Percentiles rank a stretch among this genome's conserved stretches.
Conservation (phyloP, 306 rosid species). For the Cicer cuneatum region DNA sequence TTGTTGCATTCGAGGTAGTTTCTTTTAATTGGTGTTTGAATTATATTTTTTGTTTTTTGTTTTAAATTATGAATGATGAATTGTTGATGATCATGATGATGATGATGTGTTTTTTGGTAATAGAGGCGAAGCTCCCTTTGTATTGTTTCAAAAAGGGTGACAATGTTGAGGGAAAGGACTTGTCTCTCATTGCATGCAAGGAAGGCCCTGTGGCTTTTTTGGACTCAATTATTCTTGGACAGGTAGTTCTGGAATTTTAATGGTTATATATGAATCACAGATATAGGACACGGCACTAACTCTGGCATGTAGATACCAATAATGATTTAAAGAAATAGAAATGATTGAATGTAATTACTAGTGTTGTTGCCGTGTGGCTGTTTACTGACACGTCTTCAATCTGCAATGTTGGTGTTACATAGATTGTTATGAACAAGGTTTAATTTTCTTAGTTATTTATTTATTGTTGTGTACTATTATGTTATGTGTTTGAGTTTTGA, state of each 20-base stretch:
- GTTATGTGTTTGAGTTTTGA: constrained; percentile 37
- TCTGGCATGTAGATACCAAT: neutral
- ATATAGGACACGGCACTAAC: neutral
- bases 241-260: constrained; percentile 55
- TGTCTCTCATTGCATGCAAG: constrained; percentile 46
- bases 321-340: neutral
- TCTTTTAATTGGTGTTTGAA: neutral
- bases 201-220: constrained; percentile 72
- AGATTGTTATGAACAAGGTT: constrained; percentile 1
- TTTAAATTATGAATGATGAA: neutral
- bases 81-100: neutral
- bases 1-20: constrained; percentile 83
- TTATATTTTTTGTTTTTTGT: neutral
- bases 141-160: constrained; percentile 68
- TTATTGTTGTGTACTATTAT: constrained; percentile 10
- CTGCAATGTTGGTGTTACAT: neutral
- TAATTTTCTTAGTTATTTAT: neutral
- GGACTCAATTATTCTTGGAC: constrained; percentile 85
- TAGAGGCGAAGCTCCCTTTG: constrained; percentile 86
- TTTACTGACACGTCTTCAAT: neutral
- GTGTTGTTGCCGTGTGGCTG: neutral
- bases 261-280: neutral
- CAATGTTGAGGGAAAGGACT: constrained; percentile 45
- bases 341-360: neutral
- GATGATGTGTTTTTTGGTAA: neutral